A percentile compares a stretch with the other conserved stretches of the same genome.
Evolutionary conservation across 2,329 filamentous ascomycete species (phyloP).

Genomic region (Dactylellina sp.): DNA sequence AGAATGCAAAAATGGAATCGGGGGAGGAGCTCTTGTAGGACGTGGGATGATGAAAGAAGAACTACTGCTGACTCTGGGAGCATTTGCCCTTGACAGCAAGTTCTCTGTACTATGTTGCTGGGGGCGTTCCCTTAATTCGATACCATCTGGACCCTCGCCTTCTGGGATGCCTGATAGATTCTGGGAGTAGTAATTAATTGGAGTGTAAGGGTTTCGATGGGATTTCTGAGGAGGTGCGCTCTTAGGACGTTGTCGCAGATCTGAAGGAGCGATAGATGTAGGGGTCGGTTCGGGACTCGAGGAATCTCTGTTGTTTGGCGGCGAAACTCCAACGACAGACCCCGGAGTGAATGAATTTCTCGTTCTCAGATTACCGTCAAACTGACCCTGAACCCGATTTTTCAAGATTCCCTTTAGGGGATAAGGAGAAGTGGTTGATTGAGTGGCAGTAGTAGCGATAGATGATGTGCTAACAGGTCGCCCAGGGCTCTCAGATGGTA

Average conservation of each 20-base stretch:
- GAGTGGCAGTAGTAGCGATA: neutral
- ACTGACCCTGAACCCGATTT: neutral
- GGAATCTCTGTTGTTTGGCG: conserved; percentile 1
- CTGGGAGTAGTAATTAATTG: neutral
- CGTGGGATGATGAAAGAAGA: conserved; percentile 25
- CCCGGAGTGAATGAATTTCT: conserved; percentile 2
- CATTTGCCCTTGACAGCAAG: conserved; percentile 1
- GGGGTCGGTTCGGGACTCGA: conserved; percentile 7
- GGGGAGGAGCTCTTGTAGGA: conserved; percentile 32
- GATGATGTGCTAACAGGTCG: conserved; percentile 16
- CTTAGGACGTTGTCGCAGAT: conserved; percentile 6
- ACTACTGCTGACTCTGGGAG: neutral
- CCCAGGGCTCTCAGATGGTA: neutral
- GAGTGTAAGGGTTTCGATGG: neutral
- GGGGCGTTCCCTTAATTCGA: conserved; percentile 27
- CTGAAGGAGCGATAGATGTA: neutral
- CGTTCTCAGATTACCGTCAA: neutral
- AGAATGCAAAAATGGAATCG: conserved; percentile 30
- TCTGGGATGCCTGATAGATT: conserved; percentile 36
- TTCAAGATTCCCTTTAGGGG: conserved; percentile 40
- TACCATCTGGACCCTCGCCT: conserved; percentile 29
- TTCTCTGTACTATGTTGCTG: conserved; percentile 15
- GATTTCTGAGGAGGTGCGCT: conserved; percentile 29
- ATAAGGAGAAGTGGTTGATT: neutral
- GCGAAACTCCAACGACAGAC: conserved; percentile 4